Conservation (phyloP, 139 green algal species). For the Medakamo hakoo region DNA sequence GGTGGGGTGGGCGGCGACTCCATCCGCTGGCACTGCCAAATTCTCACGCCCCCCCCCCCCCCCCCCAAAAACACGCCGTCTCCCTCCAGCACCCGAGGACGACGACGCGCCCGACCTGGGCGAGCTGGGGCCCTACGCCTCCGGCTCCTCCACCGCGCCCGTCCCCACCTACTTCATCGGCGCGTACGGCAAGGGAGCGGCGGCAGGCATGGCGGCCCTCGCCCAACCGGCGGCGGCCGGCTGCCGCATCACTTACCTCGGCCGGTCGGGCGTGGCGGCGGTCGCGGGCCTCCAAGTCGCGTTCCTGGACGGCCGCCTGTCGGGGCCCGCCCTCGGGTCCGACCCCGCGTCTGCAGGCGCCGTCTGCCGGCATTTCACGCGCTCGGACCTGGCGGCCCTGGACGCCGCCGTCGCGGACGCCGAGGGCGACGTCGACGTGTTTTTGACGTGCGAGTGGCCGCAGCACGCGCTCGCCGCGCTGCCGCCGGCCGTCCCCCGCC, state of each 20-base stretch:
- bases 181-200: constrained; percentile 24
- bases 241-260: constrained; percentile 44
- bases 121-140: constrained; percentile 30
- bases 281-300: constrained; percentile 52
- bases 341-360: constrained; percentile 1
- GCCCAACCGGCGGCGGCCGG: constrained; percentile 13
- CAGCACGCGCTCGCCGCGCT: constrained; percentile 21
- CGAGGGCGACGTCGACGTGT: constrained; percentile 65
- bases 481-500: constrained; percentile 3
- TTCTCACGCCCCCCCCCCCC: too few relatives aligned
- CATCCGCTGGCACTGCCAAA: too few relatives aligned
- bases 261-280: constrained; percentile 30
- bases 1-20: too few relatives aligned
- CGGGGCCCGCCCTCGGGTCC: constrained; percentile 17
- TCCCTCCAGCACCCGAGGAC: constrained; percentile 6
- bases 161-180: constrained; percentile 61
- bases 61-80: not conserved
- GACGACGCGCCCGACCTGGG: constrained; percentile 17
- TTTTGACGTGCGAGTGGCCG: constrained; percentile 77
- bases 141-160: constrained; percentile 24
- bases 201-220: constrained; percentile 6
- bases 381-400: constrained; percentile 38
- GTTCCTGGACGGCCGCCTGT: constrained; percentile 63
- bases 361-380: constrained; percentile 32
- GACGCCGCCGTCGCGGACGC: constrained; percentile 23